These are phyloP conservation scores for Curvularia hawaiiensis DNA, from an alignment of 2,329 filamentous ascomycete species.

Conservation along the genomic window DNA sequence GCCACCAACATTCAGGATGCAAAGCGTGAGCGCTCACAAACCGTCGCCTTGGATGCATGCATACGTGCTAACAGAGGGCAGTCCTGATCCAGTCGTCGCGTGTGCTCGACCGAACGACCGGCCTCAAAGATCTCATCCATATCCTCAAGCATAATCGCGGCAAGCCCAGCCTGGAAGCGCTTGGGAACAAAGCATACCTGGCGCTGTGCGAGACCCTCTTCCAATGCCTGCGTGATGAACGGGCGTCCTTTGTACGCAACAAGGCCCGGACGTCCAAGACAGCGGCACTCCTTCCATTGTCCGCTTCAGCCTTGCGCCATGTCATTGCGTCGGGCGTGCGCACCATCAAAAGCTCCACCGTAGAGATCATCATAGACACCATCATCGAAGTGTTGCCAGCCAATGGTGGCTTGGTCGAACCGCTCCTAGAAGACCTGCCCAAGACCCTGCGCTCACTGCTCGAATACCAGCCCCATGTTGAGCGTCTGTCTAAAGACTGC, in stretches of 20 bases:
- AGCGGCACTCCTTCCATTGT: constrained; percentile 65
- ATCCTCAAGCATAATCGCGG: constrained; percentile 60
- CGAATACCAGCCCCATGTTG: constrained; percentile 75
- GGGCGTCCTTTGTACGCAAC: constrained; percentile 62
- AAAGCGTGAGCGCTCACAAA: constrained; percentile 30
- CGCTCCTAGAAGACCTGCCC: constrained; percentile 76
- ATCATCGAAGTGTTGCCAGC: constrained; percentile 75
- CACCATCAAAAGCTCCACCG: constrained; percentile 74
- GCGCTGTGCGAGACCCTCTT: constrained; percentile 83
- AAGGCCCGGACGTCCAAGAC: constrained; percentile 48
- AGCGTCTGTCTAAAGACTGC: constrained; percentile 71
- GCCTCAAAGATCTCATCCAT: constrained; percentile 60
- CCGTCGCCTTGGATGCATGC: background rate
- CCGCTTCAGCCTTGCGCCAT: constrained; percentile 72
- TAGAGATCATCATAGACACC: constrained; percentile 80
- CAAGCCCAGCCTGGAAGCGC: constrained; percentile 47
- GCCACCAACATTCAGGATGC: constrained; percentile 44
- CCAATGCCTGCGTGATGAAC: constrained; percentile 69
- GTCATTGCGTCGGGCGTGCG: constrained; percentile 71
- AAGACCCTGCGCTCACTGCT: constrained; percentile 75
- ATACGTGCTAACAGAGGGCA: constrained; percentile 21
- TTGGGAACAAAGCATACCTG: constrained; percentile 81
- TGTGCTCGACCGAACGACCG: constrained; percentile 54
- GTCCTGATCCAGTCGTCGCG: constrained; percentile 37
- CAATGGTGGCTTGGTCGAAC: constrained; percentile 68